phyloP scores from a whole-genome alignment of 2,329 filamentous ascomycete species.

The Trichoderma sp. region DNA sequence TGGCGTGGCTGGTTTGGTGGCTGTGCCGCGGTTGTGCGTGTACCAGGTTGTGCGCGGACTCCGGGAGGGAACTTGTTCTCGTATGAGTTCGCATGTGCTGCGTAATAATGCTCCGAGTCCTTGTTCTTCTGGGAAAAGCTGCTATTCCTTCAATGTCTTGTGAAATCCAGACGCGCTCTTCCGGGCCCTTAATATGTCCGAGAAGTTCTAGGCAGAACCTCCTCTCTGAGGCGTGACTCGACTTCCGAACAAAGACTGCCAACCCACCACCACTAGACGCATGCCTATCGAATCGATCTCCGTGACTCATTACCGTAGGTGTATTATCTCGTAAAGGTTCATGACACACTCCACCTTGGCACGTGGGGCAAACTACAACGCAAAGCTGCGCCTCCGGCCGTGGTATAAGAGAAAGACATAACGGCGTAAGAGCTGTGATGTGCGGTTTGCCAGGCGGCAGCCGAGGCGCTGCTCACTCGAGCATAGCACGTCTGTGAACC shows the following conservation, averaged over 20 bases:
- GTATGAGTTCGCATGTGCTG: background rate
- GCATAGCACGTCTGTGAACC: slow-evolving; percentile 13
- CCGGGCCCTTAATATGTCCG: slow-evolving; percentile 11
- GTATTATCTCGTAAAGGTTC: background rate
- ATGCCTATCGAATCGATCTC: background rate
- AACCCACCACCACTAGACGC: background rate
- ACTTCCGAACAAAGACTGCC: background rate
- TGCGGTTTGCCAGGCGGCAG: slow-evolving; percentile 15
- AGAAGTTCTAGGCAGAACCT: background rate
- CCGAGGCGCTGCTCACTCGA: slow-evolving; percentile 21
- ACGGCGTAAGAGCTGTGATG: background rate
- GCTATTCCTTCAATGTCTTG: background rate
- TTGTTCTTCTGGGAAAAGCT: background rate
- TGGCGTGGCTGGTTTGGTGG: slow-evolving; percentile 9
- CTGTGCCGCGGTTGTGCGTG: background rate
- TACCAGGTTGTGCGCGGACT: background rate
- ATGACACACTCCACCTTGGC: background rate
- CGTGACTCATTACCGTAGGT: slow-evolving; percentile 13
- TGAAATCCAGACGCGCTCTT: background rate
- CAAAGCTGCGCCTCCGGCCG: slow-evolving; percentile 27
- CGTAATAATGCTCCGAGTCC: background rate
- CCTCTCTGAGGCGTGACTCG: slow-evolving; percentile 6
- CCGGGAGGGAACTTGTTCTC: background rate
- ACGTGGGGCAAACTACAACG: slow-evolving; percentile 19
- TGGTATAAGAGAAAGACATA: slow-evolving; percentile 2